Conservation (phyloP, 208 protist species). For the Acanthamoeba royreba region DNA sequence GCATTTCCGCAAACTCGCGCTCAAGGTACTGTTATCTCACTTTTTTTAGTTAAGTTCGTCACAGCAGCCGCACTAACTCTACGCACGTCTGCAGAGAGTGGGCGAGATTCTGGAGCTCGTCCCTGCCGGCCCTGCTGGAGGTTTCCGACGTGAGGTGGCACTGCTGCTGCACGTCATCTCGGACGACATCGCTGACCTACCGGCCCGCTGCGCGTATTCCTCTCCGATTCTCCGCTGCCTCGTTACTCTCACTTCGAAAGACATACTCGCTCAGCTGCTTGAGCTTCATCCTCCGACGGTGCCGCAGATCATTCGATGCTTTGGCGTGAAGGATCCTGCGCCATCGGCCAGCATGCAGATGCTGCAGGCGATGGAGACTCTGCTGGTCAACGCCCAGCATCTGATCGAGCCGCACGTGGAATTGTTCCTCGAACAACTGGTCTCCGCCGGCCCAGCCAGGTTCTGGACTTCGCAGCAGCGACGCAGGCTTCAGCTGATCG, state of each 20-base stretch:
- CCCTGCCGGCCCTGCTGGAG: not conserved
- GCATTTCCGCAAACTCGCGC: not conserved
- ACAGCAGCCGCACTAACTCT: not conserved
- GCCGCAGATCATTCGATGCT: not conserved
- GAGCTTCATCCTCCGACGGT: not conserved
- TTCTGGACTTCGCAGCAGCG: not conserved
- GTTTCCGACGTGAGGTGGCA: not conserved
- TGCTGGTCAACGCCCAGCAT: not conserved
- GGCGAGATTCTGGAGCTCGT: constrained; percentile 22
- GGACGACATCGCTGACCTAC: not conserved
- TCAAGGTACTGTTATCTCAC: not conserved
- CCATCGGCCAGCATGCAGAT: not conserved
- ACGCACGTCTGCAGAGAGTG: not conserved
- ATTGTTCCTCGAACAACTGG: not conserved
- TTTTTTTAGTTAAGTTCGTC: not conserved
- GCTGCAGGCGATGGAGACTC: not conserved
- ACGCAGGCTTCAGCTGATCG: not conserved
- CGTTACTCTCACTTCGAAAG: not conserved
- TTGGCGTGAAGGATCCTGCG: not conserved
- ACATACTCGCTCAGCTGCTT: not conserved
- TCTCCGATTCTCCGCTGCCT: not conserved
- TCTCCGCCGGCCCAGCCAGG: not conserved
- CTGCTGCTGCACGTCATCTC: not conserved
- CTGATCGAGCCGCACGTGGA: not conserved
- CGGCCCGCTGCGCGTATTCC: not conserved